Percentiles rank a stretch among this genome's conserved stretches.
Conservation (phyloP, 2,329 filamentous ascomycete species). For the Cadophora sp. region DNA sequence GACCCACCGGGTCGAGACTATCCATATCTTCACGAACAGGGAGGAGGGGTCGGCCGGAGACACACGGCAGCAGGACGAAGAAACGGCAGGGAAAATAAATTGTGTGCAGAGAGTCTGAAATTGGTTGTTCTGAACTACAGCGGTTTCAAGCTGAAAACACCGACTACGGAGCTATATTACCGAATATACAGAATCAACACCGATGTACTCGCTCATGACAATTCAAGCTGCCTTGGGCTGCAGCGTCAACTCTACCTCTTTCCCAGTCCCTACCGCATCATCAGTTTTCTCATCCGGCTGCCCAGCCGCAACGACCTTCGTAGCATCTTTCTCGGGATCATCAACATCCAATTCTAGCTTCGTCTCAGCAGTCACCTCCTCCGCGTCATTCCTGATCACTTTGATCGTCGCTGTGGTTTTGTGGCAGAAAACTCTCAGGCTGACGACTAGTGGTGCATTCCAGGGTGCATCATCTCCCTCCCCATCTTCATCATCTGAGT, state of each 20-base stretch:
- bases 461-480: slow-evolving; percentile 64
- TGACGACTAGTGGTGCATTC: slow-evolving; percentile 68
- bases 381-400: slow-evolving; percentile 35
- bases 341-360: slow-evolving; percentile 50
- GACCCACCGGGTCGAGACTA: not conserved
- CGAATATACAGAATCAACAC: not conserved
- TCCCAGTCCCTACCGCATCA: not conserved
- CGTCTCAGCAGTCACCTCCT: slow-evolving; percentile 30
- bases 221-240: not conserved
- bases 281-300: not conserved
- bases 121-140: not conserved
- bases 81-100: not conserved
- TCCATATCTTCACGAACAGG: not conserved
- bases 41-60: too few relatives aligned
- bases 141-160: too few relatives aligned
- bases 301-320: not conserved
- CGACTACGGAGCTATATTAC: not conserved
- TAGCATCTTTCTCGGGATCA: slow-evolving; percentile 39
- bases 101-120: not conserved
- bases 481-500: slow-evolving; percentile 54
- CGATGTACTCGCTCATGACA: not conserved
- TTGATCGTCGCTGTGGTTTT: slow-evolving; percentile 41
- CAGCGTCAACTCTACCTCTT: not conserved
- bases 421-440: slow-evolving; percentile 65
- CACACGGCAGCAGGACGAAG: not conserved